phyloP scores from a whole-genome alignment of 371 early-diverging fungal genomes.

The Mortierella sp. region DNA sequence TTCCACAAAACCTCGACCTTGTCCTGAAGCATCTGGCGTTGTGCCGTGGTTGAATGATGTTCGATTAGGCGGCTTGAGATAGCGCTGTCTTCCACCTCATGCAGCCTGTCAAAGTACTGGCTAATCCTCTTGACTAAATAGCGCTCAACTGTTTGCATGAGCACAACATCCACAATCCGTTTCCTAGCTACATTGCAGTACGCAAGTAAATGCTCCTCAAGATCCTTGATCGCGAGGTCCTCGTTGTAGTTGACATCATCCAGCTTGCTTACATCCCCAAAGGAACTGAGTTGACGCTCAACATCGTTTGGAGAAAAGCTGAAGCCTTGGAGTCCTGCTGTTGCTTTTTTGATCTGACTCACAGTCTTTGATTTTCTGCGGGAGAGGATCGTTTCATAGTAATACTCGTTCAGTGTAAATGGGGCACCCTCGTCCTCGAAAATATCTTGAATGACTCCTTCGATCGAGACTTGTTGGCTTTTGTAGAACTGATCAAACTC shows the following conservation, averaged over 20 bases:
- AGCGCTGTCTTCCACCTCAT: constrained; percentile 19
- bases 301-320: too few relatives aligned
- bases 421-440: constrained; percentile 30
- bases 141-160: constrained; percentile 36
- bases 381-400: constrained; percentile 24
- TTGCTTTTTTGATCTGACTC: not conserved
- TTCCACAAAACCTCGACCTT: constrained; percentile 25
- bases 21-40: constrained; percentile 23
- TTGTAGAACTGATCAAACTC: constrained; percentile 41
- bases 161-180: constrained; percentile 33
- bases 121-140: constrained; percentile 29
- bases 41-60: constrained; percentile 5
- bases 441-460: constrained; percentile 21
- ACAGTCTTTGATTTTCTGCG: constrained; percentile 20
- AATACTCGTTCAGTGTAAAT: constrained; percentile 40
- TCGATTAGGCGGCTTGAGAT: constrained; percentile 28
- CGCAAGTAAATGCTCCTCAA: constrained; percentile 22
- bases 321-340: not conserved
- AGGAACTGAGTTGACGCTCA: too few relatives aligned
- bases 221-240: constrained; percentile 17
- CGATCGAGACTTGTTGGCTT: constrained; percentile 15
- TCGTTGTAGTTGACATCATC: constrained; percentile 25
- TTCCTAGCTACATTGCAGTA: constrained; percentile 39
- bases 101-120: constrained; percentile 29
- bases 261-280: not conserved